phyloP scores from a whole-genome alignment of 345 rosid genomes.

The Rhodomyrtus tomentosa region DNA sequence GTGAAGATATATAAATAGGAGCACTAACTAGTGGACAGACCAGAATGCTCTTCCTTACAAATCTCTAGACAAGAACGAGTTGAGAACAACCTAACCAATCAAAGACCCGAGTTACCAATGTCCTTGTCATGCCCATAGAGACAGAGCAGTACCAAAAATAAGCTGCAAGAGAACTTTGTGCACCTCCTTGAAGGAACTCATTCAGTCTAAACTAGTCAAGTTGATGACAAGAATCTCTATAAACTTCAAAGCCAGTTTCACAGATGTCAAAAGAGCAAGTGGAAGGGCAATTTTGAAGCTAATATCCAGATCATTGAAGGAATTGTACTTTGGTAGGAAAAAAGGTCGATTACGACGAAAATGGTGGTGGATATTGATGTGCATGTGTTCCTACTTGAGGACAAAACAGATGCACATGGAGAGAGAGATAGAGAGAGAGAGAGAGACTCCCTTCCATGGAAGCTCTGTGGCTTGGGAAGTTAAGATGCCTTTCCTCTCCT shows the following conservation, averaged over 20 bases:
- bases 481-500: constrained; percentile 13
- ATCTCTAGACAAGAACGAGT: not conserved
- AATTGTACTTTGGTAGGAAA: not conserved
- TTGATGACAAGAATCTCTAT: not conserved
- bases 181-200: not conserved
- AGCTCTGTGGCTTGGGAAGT: not conserved
- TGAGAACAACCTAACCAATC: not conserved
- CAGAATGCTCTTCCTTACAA: not conserved
- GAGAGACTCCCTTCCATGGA: not conserved
- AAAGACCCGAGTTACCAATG: not conserved
- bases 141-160: not conserved
- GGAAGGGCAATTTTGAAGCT: not conserved
- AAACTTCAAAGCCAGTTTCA: not conserved
- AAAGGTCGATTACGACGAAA: not conserved
- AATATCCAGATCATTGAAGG: not conserved
- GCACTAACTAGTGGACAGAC: not conserved
- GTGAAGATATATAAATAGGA: not conserved
- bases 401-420: constrained; percentile 32
- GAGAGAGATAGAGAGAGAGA: not conserved
- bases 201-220: not conserved
- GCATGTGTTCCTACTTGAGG: constrained; percentile 31
- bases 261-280: not conserved
- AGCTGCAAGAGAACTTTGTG: not conserved
- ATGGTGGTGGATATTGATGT: constrained; percentile 1
- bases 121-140: not conserved